Evolutionary conservation across 768 basidiomycete genomes (phyloP).

Genomic region (Boletellus ananiceps): DNA sequence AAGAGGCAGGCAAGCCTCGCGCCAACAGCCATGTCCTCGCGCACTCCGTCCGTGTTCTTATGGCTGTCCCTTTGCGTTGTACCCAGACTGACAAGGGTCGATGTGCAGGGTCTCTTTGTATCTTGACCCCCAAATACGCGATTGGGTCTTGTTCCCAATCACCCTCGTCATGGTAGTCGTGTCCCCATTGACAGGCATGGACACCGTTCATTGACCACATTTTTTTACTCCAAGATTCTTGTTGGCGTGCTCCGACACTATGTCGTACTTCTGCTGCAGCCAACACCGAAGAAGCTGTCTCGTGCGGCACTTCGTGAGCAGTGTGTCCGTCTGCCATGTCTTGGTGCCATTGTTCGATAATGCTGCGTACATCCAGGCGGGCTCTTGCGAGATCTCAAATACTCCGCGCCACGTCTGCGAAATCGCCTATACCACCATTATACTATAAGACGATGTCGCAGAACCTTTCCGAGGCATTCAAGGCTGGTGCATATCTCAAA

Average conservation of each 20-base stretch:
- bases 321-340: conserved; percentile 45
- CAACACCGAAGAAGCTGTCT: conserved; percentile 74
- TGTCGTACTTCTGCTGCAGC: conserved; percentile 80
- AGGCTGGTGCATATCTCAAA: conserved; percentile 79
- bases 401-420: conserved; percentile 72
- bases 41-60: conserved; percentile 19
- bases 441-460: conserved; percentile 75
- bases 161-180: conserved; percentile 88
- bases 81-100: conserved; percentile 5
- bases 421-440: conserved; percentile 73
- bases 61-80: conserved; percentile 2
- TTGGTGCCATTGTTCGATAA: not conserved
- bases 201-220: conserved; percentile 1
- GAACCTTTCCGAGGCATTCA: conserved; percentile 67
- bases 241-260: conserved; percentile 93
- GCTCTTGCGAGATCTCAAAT: conserved; percentile 80
- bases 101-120: conserved; percentile 49
- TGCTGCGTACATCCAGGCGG: conserved; percentile 42
- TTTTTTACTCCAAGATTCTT: conserved; percentile 55
- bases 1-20: conserved; percentile 23
- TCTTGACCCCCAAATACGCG: conserved; percentile 94
- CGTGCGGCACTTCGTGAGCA: conserved; percentile 86
- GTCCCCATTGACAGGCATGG: not conserved
- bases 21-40: conserved; percentile 36
- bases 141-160: conserved; percentile 93